Evolutionary conservation across 192 early-diverging fungal species (phyloP).

Genomic region (Mortierella alpina): DNA sequence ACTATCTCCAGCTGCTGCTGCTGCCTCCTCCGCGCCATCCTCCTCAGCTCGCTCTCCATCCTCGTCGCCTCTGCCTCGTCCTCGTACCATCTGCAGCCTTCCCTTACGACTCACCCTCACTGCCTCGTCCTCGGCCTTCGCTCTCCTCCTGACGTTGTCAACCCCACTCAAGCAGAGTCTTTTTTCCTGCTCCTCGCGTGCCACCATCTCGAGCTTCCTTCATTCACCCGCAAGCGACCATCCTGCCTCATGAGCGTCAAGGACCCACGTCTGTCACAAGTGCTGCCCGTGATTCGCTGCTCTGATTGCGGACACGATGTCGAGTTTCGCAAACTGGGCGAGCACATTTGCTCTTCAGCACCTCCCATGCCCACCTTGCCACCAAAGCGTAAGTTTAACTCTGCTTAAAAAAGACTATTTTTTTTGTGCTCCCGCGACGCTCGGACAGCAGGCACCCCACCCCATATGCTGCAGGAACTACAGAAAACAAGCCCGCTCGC

Average conservation of each 20-base stretch:
- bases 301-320: constrained; percentile 68
- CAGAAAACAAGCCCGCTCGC: no score
- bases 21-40: background rate
- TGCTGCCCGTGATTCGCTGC: constrained; percentile 65
- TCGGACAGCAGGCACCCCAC: background rate
- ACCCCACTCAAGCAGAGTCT: background rate
- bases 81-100: background rate
- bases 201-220: background rate
- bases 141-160: no score
- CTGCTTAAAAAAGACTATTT: background rate
- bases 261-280: constrained; percentile 62
- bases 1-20: background rate
- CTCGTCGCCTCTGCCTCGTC: background rate
- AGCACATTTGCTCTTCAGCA: constrained; percentile 60
- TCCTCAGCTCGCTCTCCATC: background rate
- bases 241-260: constrained; percentile 12
- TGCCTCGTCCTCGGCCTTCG: background rate
- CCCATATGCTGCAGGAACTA: no score
- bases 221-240: background rate
- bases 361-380: constrained; percentile 59
- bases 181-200: background rate
- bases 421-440: background rate
- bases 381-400: constrained; percentile 20
- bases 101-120: background rate
- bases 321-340: constrained; percentile 58